phyloP scores from a whole-genome alignment of 2,329 filamentous ascomycete species.

The Venturia nashicola region DNA sequence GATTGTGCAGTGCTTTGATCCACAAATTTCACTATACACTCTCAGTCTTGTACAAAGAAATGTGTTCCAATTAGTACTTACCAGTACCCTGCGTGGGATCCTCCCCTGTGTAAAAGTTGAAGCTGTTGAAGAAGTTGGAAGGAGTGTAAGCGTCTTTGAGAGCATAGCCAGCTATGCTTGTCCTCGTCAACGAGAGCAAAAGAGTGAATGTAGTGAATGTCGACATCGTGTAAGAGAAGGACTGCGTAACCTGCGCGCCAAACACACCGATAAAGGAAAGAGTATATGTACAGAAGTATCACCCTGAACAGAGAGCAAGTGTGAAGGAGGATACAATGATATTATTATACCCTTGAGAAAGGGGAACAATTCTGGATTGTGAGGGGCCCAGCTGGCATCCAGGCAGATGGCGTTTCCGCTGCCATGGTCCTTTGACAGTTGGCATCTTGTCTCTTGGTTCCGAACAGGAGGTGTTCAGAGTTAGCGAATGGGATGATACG shows the following conservation, averaged over 20 bases:
- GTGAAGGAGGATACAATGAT: background rate
- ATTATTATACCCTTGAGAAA: background rate
- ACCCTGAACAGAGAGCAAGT: background rate
- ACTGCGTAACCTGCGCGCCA: no score
- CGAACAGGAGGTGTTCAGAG: conserved; percentile 2
- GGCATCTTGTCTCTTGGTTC: background rate
- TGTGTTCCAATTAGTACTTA: conserved; percentile 14
- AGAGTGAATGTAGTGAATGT: conserved; percentile 1
- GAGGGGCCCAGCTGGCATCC: background rate
- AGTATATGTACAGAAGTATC: background rate
- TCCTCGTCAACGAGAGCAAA: conserved; percentile 4
- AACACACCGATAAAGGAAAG: background rate
- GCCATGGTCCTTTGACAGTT: conserved; percentile 1
- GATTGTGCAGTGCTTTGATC: conserved; percentile 24
- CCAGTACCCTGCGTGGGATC: conserved; percentile 32
- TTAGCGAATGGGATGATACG: background rate
- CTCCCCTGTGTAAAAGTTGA: conserved; percentile 29
- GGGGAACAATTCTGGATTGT: background rate
- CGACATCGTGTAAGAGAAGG: conserved; percentile 2
- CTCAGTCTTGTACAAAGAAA: conserved; percentile 17
- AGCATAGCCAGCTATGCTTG: conserved; percentile 18
- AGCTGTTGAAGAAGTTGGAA: conserved; percentile 31
- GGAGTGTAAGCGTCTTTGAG: conserved; percentile 27
- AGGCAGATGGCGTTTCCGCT: conserved; percentile 2
- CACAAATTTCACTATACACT: conserved; percentile 23